Evolutionary conservation across 192 early-diverging fungal species (phyloP).

Genomic region (Backusella circina): DNA sequence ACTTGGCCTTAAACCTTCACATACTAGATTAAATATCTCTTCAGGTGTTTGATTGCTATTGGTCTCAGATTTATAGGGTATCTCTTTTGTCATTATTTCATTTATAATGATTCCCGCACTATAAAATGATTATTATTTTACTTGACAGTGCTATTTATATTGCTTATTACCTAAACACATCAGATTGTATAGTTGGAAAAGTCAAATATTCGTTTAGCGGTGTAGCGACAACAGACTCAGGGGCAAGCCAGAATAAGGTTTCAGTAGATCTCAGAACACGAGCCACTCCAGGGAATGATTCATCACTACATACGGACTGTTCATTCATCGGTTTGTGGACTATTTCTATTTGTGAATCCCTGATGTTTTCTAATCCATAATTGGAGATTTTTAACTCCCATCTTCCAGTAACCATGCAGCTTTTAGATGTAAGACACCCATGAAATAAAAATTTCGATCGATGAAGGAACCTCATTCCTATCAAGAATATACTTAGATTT

Average conservation of each 20-base stretch:
- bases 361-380: constrained; percentile 38
- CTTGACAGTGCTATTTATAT: neutral
- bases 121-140: constrained; percentile 8
- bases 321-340: neutral
- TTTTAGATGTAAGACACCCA: constrained; percentile 36
- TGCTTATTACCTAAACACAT: constrained; percentile 31
- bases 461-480: constrained; percentile 44
- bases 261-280: neutral
- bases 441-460: constrained; percentile 40
- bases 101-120: constrained; percentile 45
- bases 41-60: neutral
- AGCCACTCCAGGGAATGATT: neutral
- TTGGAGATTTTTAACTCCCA: constrained; percentile 46
- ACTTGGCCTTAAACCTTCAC: neutral
- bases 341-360: constrained; percentile 17
- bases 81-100: constrained; percentile 38
- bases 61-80: constrained; percentile 31
- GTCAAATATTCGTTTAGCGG: constrained; percentile 24
- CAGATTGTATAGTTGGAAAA: constrained; percentile 28
- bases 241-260: constrained; percentile 33
- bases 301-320: neutral
- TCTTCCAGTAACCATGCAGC: constrained; percentile 36
- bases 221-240: constrained; percentile 28
- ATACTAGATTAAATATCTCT: neutral
- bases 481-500: neutral